phyloP scores from a whole-genome alignment of 2,329 filamentous ascomycete genomes.

The Calonectria hawksworthii region DNA sequence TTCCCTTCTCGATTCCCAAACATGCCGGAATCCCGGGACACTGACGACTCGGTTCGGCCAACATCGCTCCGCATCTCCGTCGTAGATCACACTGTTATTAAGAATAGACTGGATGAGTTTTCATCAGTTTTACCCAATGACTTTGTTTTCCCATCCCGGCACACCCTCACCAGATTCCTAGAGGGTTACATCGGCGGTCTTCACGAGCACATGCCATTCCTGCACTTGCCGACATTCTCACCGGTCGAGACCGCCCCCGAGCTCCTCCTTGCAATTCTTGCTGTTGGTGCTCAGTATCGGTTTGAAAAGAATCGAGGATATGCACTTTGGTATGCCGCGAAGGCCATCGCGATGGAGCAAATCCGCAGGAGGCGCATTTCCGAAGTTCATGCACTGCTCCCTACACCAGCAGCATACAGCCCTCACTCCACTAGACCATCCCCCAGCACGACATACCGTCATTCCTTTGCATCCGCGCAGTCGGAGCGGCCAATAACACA shows the following conservation, averaged over 20 bases:
- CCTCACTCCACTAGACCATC: conserved; percentile 72
- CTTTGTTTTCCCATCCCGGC: conserved; percentile 77
- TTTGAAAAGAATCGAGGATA: conserved; percentile 72
- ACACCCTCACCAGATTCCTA: conserved; percentile 77
- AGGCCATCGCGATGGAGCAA: conserved; percentile 70
- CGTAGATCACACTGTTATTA: conserved; percentile 68
- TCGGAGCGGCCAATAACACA: conserved; percentile 70
- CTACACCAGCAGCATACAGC: conserved; percentile 70
- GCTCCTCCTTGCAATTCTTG: conserved; percentile 75
- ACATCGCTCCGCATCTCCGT: conserved; percentile 65
- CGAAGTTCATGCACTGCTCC: conserved; percentile 69
- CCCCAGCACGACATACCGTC: conserved; percentile 68
- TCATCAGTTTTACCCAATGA: conserved; percentile 70
- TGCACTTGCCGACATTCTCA: conserved; percentile 77
- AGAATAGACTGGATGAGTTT: conserved; percentile 73
- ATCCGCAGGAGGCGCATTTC: conserved; percentile 70
- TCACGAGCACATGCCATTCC: conserved; percentile 68
- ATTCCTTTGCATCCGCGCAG: conserved; percentile 71
- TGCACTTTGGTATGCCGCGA: conserved; percentile 73
- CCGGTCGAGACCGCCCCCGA: conserved; percentile 77
- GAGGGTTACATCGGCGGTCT: conserved; percentile 80
- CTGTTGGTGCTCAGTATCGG: conserved; percentile 76
- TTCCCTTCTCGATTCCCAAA: conserved; percentile 70
- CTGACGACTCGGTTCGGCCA: conserved; percentile 50
- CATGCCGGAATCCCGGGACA: conserved; percentile 65